Evolutionary conservation across 2,329 filamentous ascomycete genomes (phyloP), one percentile per base, ranked within the genome.

Genomic region (Penicillium sp.): DNA sequence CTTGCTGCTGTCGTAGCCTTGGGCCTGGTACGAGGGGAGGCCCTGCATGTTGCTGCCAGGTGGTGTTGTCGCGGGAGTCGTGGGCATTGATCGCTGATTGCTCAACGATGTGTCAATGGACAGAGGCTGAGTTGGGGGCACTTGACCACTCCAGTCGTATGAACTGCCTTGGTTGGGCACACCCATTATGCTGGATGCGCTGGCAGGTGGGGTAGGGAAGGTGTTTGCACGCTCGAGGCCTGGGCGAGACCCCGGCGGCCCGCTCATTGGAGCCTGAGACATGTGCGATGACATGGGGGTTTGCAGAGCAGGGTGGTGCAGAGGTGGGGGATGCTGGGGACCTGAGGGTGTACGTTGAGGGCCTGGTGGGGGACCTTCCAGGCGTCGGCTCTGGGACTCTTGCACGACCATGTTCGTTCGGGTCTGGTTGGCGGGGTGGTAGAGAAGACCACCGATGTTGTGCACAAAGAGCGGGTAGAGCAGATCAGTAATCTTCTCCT

Each of bases 401-500:
- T 91, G 89, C 86, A 96, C 93, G 51, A 95, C 91, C 70, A 91
- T 87, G 74, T 88, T 92, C 44, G 88, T 91, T 63, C 91, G 83
- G 61, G 79, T 89, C 70, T 92, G 89, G 71, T 97, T 97, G 18
- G 70, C 67, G 0, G 94, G 93, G 72, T 97, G 93, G 74, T 97
- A 97, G 47, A 97, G 83, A 61, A 97, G 81, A 54, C 91, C 89
- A 56, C 91, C 91, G 71, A 97, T 97, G 76, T 97, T 96, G 76
- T 97, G 92, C 38, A 97, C 94, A 72, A 99, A 99, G 46, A 99
- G 81, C 49, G 94, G 94, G 74, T 97, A 99, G 51, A 97, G 79
- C 45, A 92, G 80, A 76, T 97, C 93, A 0, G 94, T 97, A 61
- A 97, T 99, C 79, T 97, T 97, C 76, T 99, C 94, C 82, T 97